Evolutionary conservation across 306 rosid species (phyloP).

Genomic region (Begonia masoniana): DNA sequence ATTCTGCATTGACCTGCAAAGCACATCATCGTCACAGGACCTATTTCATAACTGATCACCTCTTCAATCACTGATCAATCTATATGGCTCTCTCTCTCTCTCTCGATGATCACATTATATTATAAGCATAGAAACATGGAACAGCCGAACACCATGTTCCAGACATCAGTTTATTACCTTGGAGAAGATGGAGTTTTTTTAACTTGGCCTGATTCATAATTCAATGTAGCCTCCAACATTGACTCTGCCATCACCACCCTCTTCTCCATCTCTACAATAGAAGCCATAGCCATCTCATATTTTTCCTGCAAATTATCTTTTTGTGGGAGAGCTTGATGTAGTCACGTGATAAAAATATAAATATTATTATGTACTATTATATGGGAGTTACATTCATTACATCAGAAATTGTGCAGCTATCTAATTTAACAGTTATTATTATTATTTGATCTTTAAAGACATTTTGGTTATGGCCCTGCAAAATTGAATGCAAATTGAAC

Average conservation of each 20-base stretch:
- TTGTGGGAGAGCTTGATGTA: slow-evolving; percentile 16
- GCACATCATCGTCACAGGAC: slow-evolving; percentile 13
- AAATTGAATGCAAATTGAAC: too few species aligned
- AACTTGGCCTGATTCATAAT: slow-evolving; percentile 90
- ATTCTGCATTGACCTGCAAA: slow-evolving; percentile 28
- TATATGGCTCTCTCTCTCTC: background rate
- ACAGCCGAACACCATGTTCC: background rate
- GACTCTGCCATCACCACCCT: slow-evolving; percentile 81
- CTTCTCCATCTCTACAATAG: slow-evolving; percentile 61
- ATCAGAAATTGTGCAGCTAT: background rate
- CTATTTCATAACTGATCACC: slow-evolving; percentile 2
- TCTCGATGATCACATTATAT: background rate
- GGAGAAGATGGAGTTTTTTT: slow-evolving; percentile 61
- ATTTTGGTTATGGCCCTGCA: too few species aligned
- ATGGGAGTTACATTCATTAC: background rate
- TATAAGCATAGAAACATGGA: background rate
- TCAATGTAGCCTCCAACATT: slow-evolving; percentile 87
- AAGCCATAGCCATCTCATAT: slow-evolving; percentile 65
- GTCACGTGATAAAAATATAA: background rate
- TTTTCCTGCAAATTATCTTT: slow-evolving; percentile 57
- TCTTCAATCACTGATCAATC: background rate
- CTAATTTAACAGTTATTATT: background rate
- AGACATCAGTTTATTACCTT: slow-evolving; percentile 26
- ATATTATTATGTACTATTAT: background rate
- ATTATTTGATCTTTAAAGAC: background rate